Conservation (phyloP, 805 yeast species). For the Yarrowia phangngaensis region DNA sequence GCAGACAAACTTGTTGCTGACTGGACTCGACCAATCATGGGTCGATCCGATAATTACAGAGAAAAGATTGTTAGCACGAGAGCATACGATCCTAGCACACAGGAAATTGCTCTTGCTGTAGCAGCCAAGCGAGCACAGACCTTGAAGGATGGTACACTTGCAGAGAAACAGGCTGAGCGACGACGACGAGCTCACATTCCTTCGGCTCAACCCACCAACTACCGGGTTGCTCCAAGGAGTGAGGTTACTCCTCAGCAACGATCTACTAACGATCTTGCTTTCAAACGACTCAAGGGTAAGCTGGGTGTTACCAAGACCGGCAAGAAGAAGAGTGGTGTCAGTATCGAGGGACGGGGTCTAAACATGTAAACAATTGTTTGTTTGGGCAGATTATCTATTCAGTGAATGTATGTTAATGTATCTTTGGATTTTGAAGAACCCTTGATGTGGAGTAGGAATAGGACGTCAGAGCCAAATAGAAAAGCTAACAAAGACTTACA, state of each 20-base stretch:
- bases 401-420: no score
- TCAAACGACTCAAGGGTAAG: conserved; percentile 68
- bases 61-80: conserved; percentile 71
- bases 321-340: conserved; percentile 63
- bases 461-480: neutral
- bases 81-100: conserved; percentile 48
- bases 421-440: no score
- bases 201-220: conserved; percentile 81
- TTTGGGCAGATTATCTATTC: conserved; percentile 18
- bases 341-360: conserved; percentile 64
- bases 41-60: conserved; percentile 89
- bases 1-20: conserved; percentile 91
- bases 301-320: conserved; percentile 31
- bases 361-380: conserved; percentile 1
- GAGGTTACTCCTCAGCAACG: conserved; percentile 37
- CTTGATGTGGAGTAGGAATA: no score
- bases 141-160: conserved; percentile 45
- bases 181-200: conserved; percentile 96
- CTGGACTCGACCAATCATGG: conserved; percentile 98
- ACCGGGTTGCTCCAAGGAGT: conserved; percentile 84
- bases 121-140: conserved; percentile 23
- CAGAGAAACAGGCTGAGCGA: conserved; percentile 86
- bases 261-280: conserved; percentile 38
- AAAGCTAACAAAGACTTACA: no score
- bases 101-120: conserved; percentile 27